Percentiles rank a stretch among this genome's conserved stretches.
Evolutionary conservation across 495 filamentous ascomycete genomes (phyloP).

Genomic region (Hyaloscypha bicolor): DNA sequence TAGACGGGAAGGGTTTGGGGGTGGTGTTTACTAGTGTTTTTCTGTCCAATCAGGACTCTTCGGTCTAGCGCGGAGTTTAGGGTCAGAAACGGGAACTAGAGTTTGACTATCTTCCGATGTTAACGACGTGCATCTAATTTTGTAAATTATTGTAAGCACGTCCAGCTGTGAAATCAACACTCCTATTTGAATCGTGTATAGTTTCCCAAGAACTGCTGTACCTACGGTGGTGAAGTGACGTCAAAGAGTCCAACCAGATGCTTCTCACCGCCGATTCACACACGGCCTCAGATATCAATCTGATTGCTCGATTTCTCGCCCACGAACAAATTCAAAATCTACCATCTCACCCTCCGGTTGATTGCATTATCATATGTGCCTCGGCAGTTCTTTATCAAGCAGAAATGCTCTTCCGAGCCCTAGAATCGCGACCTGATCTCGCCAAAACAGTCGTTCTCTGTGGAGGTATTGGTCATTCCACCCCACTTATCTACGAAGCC

Average conservation of each 20-base stretch:
- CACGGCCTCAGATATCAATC: constrained; percentile 32
- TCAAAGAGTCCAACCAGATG: not conserved
- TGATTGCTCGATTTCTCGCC: constrained; percentile 33
- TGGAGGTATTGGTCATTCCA: constrained; percentile 44
- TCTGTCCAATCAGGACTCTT: not conserved
- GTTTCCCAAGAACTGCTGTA: not conserved
- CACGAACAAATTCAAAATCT: constrained; percentile 24
- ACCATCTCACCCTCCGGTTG: constrained; percentile 15
- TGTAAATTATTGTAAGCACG: not conserved
- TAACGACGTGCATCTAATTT: not conserved
- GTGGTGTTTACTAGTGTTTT: not conserved
- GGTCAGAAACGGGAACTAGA: not conserved
- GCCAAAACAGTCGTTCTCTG: constrained; percentile 40
- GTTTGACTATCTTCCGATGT: not conserved
- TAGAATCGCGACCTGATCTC: constrained; percentile 27
- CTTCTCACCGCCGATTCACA: not conserved
- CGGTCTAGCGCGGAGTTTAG: not conserved
- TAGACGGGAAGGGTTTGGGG: no score
- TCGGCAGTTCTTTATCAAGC: constrained; percentile 33
- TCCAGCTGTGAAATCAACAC: not conserved
- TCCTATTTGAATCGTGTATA: not conserved
- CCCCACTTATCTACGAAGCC: constrained; percentile 37
- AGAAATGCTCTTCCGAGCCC: constrained; percentile 24
- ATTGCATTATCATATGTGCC: constrained; percentile 38
- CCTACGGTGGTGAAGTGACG: not conserved